A percentile compares a stretch with the other conserved stretches of the same genome.
These are phyloP conservation scores for Ramicandelaber brevisporus DNA, from an alignment of 192 early-diverging fungal genomes.

Conservation along the genomic window DNA sequence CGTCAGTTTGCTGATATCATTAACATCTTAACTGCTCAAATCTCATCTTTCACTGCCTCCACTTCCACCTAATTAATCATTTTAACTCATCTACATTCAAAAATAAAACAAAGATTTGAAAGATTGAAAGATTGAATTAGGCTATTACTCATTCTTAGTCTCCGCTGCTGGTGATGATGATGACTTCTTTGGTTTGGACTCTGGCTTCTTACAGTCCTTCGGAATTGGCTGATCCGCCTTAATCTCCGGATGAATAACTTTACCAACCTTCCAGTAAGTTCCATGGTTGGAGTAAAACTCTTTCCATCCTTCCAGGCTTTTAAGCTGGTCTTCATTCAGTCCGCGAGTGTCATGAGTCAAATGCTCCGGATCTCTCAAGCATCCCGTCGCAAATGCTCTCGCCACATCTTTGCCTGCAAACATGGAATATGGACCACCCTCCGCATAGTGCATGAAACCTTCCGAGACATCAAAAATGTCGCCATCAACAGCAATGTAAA, in stretches of 20 bases:
- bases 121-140: no score
- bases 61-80: no score
- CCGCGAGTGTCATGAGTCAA: constrained; percentile 85
- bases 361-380: constrained; percentile 53
- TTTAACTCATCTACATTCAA: no score
- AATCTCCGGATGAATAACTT: constrained; percentile 57
- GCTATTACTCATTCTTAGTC: no score
- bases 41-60: no score
- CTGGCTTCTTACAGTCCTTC: constrained; percentile 34
- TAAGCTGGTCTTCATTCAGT: constrained; percentile 40
- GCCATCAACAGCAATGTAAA: constrained; percentile 78
- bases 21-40: no score
- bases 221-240: constrained; percentile 61
- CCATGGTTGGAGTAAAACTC: constrained; percentile 69
- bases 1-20: no score
- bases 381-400: constrained; percentile 85
- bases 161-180: no score
- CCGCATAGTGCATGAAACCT: constrained; percentile 55
- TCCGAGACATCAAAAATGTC: constrained; percentile 81
- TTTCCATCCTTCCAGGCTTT: constrained; percentile 57
- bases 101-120: no score
- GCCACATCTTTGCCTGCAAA: constrained; percentile 85
- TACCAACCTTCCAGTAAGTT: constrained; percentile 68
- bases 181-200: constrained; percentile 15
- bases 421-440: constrained; percentile 48